phyloP scores from a whole-genome alignment of 2,329 filamentous ascomycete species.

The Waltergamsia citrina region DNA sequence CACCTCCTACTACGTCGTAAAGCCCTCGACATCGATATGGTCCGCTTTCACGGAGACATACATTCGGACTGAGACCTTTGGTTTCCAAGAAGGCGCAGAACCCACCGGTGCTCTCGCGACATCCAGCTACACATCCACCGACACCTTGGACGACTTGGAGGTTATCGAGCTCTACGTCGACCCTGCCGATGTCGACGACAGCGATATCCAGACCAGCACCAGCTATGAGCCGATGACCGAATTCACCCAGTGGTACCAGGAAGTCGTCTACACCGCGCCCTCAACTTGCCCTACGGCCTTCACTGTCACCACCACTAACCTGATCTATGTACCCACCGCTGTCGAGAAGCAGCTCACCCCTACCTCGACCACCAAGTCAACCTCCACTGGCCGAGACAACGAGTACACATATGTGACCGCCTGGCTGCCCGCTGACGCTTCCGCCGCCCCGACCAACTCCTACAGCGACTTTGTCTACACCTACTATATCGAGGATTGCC shows the following conservation, averaged over 20 bases:
- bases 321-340: conserved; percentile 6
- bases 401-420: not conserved
- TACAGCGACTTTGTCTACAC: conserved; percentile 7
- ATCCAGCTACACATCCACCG: conserved; percentile 3
- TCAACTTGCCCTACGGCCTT: conserved; percentile 16
- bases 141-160: conserved; percentile 9
- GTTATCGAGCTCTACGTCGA: conserved; percentile 9
- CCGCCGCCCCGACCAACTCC: conserved; percentile 1
- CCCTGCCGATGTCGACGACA: conserved; percentile 4
- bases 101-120: conserved; percentile 3
- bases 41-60: conserved; percentile 4
- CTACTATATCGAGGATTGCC: conserved; percentile 10
- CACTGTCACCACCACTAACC: conserved; percentile 10
- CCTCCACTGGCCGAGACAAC: conserved; percentile 3
- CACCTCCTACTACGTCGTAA: conserved; percentile 9
- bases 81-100: conserved; percentile 7
- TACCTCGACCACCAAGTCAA: not conserved
- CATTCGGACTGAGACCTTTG: conserved; percentile 5
- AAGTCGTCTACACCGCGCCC: conserved; percentile 14
- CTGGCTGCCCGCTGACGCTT: not conserved
- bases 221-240: conserved; percentile 2
- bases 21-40: conserved; percentile 5
- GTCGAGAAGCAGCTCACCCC: conserved; percentile 1
- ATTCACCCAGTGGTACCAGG: conserved; percentile 9
- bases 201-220: conserved; percentile 7